These are phyloP conservation scores for Penicillium fimorum DNA, from an alignment of 495 filamentous ascomycete genomes.

Conservation along the genomic window DNA sequence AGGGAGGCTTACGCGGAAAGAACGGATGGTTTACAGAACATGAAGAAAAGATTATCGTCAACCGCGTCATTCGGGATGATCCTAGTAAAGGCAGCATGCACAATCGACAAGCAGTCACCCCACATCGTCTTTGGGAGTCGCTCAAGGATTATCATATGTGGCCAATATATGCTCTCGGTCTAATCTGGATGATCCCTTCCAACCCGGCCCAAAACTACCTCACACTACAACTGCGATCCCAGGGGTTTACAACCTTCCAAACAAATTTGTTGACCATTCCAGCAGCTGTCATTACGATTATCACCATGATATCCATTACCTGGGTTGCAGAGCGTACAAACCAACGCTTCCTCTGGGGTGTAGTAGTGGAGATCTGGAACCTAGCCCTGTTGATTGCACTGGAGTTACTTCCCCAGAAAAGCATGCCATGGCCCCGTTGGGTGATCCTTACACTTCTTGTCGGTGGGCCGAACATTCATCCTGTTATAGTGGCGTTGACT, in stretches of 20 bases:
- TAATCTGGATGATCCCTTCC: slow-evolving; percentile 52
- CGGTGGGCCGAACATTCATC: slow-evolving; percentile 58
- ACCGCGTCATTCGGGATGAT: slow-evolving; percentile 69
- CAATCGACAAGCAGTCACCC: slow-evolving; percentile 54
- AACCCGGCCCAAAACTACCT: slow-evolving; percentile 48
- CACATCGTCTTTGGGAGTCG: slow-evolving; percentile 44
- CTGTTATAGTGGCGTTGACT: slow-evolving; percentile 65
- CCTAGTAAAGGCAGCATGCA: slow-evolving; percentile 68
- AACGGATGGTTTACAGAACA: slow-evolving; percentile 64
- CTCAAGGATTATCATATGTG: slow-evolving; percentile 55
- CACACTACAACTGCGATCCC: slow-evolving; percentile 54
- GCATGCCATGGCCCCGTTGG: slow-evolving; percentile 51
- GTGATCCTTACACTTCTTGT: slow-evolving; percentile 50
- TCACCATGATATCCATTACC: slow-evolving; percentile 43
- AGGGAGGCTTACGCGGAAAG: slow-evolving; percentile 57
- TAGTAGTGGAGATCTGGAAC: slow-evolving; percentile 52
- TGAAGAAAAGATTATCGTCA: slow-evolving; percentile 65
- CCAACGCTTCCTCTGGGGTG: slow-evolving; percentile 50
- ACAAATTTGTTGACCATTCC: slow-evolving; percentile 61
- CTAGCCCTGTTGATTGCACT: slow-evolving; percentile 53
- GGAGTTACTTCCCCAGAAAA: slow-evolving; percentile 32
- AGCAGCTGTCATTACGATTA: slow-evolving; percentile 44
- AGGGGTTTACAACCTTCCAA: slow-evolving; percentile 63
- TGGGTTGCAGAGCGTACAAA: slow-evolving; percentile 51
- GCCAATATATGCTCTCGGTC: slow-evolving; percentile 52